Evolutionary conservation across 768 basidiomycete species (phyloP).

Genomic region (Imleria badia): DNA sequence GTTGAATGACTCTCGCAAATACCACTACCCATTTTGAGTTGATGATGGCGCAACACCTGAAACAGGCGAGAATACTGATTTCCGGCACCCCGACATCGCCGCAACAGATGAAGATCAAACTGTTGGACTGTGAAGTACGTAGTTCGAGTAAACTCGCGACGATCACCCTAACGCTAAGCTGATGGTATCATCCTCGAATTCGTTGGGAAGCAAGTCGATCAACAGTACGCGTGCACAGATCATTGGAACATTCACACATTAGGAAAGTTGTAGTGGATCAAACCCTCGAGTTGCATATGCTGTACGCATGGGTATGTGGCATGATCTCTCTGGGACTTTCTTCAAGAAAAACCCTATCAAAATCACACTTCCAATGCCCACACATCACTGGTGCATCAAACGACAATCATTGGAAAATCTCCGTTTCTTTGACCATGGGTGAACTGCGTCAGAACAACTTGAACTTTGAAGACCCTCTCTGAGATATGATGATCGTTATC

Average conservation of each 20-base stretch:
- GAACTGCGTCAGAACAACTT: not conserved
- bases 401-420: not conserved
- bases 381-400: conserved; percentile 9
- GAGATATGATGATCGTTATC: conserved; percentile 5
- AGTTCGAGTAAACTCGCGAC: not conserved
- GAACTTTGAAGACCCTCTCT: not conserved
- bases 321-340: not conserved
- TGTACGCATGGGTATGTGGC: not conserved
- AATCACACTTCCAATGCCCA: not conserved
- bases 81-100: not conserved
- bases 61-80: not conserved
- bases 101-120: not conserved
- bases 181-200: not conserved
- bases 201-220: not conserved
- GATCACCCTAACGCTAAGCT: not conserved
- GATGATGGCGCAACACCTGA: not conserved
- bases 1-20: not conserved
- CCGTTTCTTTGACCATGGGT: not conserved
- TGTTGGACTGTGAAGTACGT: not conserved
- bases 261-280: not conserved
- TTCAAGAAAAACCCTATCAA: not conserved
- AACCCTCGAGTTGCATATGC: not conserved
- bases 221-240: not conserved
- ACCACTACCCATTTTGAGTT: not conserved
- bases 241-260: not conserved